Conservation (phyloP, 176 grass and related monocot species). For the Ananas comosus region DNA sequence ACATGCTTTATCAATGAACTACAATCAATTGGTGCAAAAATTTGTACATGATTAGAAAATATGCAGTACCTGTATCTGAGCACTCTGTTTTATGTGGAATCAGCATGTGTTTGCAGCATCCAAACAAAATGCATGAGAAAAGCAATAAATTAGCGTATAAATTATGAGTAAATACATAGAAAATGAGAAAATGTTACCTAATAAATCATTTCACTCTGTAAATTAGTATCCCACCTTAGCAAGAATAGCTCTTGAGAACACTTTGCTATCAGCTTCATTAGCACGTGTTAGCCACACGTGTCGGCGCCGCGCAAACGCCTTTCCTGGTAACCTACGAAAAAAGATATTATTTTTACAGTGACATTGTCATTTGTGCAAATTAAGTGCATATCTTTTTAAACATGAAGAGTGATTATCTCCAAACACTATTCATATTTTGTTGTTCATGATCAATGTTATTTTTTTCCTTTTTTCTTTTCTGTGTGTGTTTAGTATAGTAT, state of each 20-base stretch:
- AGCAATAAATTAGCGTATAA: neutral
- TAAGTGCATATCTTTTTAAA: too few relatives aligned
- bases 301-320: constrained; percentile 37
- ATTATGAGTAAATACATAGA: neutral
- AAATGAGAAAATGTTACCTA: neutral
- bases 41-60: neutral
- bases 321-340: constrained; percentile 57
- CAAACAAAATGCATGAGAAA: constrained; percentile 10
- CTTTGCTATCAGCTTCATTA: constrained; percentile 71
- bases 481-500: too few relatives aligned
- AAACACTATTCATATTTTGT: too few relatives aligned
- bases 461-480: too few relatives aligned
- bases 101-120: constrained; percentile 12
- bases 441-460: too few relatives aligned
- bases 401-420: too few relatives aligned
- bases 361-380: too few relatives aligned
- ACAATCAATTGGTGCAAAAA: too few relatives aligned
- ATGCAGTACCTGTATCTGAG: constrained; percentile 63
- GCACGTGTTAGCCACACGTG: constrained; percentile 79
- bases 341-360: too few relatives aligned
- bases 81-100: constrained; percentile 34
- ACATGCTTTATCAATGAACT: too few relatives aligned
- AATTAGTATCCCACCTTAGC: constrained; percentile 42
- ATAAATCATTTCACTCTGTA: neutral
- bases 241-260: constrained; percentile 81